phyloP scores from a whole-genome alignment of 176 grass and related monocot species.

The Hordeum vulgare region DNA sequence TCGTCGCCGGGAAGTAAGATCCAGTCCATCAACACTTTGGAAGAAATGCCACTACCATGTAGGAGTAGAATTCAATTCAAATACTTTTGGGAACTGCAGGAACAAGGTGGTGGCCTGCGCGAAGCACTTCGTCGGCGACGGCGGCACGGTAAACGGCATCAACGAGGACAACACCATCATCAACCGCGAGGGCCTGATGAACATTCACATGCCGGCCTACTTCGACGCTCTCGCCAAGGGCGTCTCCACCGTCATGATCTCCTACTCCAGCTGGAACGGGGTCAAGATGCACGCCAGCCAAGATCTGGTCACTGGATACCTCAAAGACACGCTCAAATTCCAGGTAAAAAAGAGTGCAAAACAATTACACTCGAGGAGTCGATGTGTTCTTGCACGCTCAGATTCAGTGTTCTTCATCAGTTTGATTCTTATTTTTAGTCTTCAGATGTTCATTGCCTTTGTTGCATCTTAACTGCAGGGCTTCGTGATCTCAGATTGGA shows the following conservation, averaged over 20 bases:
- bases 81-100: constrained; percentile 18
- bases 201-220: constrained; percentile 91
- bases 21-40: background rate
- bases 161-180: constrained; percentile 94
- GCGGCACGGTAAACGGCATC: constrained; percentile 76
- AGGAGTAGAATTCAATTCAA: background rate
- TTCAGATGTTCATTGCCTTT: background rate
- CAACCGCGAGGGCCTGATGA: constrained; percentile 27
- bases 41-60: background rate
- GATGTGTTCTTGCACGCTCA: too few relatives aligned
- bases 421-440: background rate
- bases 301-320: constrained; percentile 48
- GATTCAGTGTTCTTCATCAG: background rate
- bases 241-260: constrained; percentile 93
- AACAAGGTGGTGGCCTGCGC: constrained; percentile 75
- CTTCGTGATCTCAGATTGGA: constrained; percentile 92
- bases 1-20: constrained; percentile 67
- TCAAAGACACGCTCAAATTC: constrained; percentile 72
- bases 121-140: constrained; percentile 91
- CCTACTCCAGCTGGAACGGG: constrained; percentile 96
- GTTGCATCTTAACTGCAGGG: constrained; percentile 34
- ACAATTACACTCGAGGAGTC: too few relatives aligned
- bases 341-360: constrained; percentile 11
- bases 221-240: constrained; percentile 53
- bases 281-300: constrained; percentile 79